A percentile compares a stretch with the other conserved stretches of the same genome.
phyloP scores from a whole-genome alignment of 2,329 filamentous ascomycete species.

The Colletotrichum sansevieriae region DNA sequence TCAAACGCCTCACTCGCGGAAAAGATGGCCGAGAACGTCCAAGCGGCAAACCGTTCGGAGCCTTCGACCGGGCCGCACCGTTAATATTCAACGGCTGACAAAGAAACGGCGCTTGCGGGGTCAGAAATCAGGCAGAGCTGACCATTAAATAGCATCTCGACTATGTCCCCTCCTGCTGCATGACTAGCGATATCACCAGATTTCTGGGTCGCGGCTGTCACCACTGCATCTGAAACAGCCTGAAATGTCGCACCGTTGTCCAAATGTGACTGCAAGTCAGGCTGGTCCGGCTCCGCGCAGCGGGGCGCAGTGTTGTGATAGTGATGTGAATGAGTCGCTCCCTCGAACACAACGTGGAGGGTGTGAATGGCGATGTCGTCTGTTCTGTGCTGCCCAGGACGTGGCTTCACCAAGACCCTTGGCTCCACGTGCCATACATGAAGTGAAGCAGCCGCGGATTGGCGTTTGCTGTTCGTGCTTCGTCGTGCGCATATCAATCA shows the following conservation, averaged over 20 bases:
- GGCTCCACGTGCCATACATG: constrained; percentile 18
- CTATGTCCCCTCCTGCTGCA: background rate
- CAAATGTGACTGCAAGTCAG: constrained; percentile 26
- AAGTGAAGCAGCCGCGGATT: constrained; percentile 15
- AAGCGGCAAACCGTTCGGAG: constrained; percentile 2
- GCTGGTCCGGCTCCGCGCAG: background rate
- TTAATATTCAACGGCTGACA: no score
- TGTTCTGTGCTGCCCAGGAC: constrained; percentile 1
- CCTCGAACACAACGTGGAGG: constrained; percentile 13
- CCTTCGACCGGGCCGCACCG: background rate
- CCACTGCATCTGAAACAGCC: constrained; percentile 13
- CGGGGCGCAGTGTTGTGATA: background rate
- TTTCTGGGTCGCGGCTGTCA: background rate
- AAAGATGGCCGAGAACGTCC: background rate
- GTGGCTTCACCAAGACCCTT: constrained; percentile 12
- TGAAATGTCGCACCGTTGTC: constrained; percentile 19
- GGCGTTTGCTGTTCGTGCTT: constrained; percentile 12
- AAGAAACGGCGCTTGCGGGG: background rate
- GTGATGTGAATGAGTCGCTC: constrained; percentile 23
- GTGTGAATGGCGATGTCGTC: constrained; percentile 10
- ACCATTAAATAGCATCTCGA: background rate
- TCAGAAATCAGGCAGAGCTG: background rate
- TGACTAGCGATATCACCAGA: constrained; percentile 6
- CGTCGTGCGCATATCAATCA: constrained; percentile 17
- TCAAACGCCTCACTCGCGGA: background rate